These are phyloP conservation scores for Jimgerdemannia lactiflua DNA, from an alignment of 192 early-diverging fungal genomes.

Conservation along the genomic window DNA sequence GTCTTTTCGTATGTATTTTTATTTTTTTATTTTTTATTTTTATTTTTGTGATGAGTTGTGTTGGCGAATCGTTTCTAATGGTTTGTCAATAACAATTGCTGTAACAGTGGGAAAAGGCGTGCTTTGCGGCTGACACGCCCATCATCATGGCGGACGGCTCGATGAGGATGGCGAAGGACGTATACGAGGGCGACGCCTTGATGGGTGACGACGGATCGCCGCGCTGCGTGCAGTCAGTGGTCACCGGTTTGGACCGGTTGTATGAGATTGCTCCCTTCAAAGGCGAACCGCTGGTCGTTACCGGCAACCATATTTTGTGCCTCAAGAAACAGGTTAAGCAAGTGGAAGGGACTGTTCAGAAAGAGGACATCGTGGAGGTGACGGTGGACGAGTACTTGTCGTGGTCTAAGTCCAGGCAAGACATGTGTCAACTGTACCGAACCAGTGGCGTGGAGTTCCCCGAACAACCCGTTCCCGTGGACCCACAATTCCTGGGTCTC, in stretches of 20 bases:
- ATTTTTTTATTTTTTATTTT: slow-evolving; percentile 17
- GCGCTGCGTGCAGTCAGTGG: slow-evolving; percentile 32
- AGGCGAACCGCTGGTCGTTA: slow-evolving; percentile 23
- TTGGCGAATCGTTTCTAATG: too few species aligned
- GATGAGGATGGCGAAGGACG: slow-evolving; percentile 25
- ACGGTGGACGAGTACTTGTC: too few species aligned
- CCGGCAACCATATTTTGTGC: slow-evolving; percentile 37
- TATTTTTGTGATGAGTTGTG: too few species aligned
- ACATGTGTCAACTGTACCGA: too few species aligned
- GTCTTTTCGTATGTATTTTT: slow-evolving; percentile 4
- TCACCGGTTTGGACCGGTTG: slow-evolving; percentile 21
- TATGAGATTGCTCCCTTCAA: slow-evolving; percentile 19
- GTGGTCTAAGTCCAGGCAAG: too few species aligned
- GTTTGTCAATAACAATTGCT: too few species aligned
- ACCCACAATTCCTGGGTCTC: too few species aligned
- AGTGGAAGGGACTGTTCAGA: too few species aligned
- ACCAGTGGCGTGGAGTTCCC: too few species aligned
- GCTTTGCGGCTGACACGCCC: slow-evolving; percentile 19
- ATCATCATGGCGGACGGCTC: slow-evolving; percentile 34
- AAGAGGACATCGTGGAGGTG: too few species aligned
- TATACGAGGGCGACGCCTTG: slow-evolving; percentile 33
- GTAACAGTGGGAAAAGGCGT: too few species aligned
- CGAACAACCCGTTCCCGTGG: neutral
- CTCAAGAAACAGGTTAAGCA: slow-evolving; percentile 7
- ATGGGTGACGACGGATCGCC: slow-evolving; percentile 49